Evolutionary conservation across 2,329 filamentous ascomycete species (phyloP).

Genomic region (Dactylonectria macrodidyma): DNA sequence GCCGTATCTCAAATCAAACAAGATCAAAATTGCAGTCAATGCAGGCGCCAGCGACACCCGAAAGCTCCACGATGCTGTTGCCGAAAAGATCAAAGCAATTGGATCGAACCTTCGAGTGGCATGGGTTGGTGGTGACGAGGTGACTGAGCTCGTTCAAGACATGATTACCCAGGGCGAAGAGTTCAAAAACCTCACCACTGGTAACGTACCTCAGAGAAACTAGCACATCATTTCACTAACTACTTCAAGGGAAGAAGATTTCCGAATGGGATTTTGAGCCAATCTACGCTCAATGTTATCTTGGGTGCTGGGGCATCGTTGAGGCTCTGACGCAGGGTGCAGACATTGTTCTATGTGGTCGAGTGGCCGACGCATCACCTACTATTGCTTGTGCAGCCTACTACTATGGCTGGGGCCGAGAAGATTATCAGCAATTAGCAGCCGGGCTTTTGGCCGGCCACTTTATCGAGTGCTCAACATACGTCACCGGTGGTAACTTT

Average conservation of each 20-base stretch:
- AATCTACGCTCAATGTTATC: slow-evolving; percentile 42
- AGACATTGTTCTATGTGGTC: slow-evolving; percentile 61
- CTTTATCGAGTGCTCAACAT: slow-evolving; percentile 66
- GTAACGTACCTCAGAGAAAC: slow-evolving; percentile 24
- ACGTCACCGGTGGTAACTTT: slow-evolving; percentile 67
- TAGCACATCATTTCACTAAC: not conserved
- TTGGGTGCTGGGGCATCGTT: slow-evolving; percentile 59
- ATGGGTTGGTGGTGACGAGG: slow-evolving; percentile 55
- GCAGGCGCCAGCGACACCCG: slow-evolving; percentile 54
- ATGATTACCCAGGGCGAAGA: slow-evolving; percentile 31
- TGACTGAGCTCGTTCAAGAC: slow-evolving; percentile 39
- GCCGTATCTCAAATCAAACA: slow-evolving; percentile 47
- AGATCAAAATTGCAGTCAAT: slow-evolving; percentile 55
- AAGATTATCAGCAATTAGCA: slow-evolving; percentile 62
- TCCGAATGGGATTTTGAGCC: slow-evolving; percentile 39
- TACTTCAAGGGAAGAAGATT: not conserved
- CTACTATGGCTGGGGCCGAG: slow-evolving; percentile 65
- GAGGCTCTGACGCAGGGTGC: slow-evolving; percentile 56
- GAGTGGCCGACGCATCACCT: slow-evolving; percentile 61
- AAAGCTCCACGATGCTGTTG: slow-evolving; percentile 43
- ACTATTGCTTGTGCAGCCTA: slow-evolving; percentile 67
- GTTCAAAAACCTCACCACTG: slow-evolving; percentile 41
- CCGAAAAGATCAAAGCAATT: slow-evolving; percentile 40
- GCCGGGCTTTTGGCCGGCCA: slow-evolving; percentile 63
- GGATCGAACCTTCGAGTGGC: slow-evolving; percentile 50